These are phyloP conservation scores for Heliosperma pusillum DNA, from an alignment of 148 eudicot species.

Conservation along the genomic window DNA sequence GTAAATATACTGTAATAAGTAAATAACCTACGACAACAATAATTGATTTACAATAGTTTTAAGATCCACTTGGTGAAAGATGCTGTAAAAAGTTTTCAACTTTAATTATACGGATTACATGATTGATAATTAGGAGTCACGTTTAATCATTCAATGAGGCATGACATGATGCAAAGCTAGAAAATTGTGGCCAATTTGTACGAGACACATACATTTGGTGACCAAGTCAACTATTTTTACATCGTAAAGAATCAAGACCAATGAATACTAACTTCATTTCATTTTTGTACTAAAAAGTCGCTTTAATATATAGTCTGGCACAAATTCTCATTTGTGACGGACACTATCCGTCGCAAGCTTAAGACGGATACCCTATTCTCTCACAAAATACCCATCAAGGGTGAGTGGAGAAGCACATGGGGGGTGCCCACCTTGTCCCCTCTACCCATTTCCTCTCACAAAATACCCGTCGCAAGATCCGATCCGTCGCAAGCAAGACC, in stretches of 20 bases:
- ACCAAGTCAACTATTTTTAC: slow-evolving; percentile 12
- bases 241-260: not conserved
- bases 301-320: not conserved
- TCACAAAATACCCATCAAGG: no score
- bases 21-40: not conserved
- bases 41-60: not conserved
- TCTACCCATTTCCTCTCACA: no score
- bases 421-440: no score
- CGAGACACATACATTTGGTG: not conserved
- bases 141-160: slow-evolving; percentile 2
- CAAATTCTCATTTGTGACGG: no score
- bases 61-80: slow-evolving; percentile 6
- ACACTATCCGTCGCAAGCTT: no score
- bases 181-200: slow-evolving; percentile 7
- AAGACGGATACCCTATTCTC: no score
- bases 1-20: no score
- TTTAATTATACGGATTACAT: not conserved
- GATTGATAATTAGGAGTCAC: slow-evolving; percentile 9
- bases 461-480: no score
- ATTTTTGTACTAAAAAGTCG: not conserved
- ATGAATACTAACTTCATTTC: no score
- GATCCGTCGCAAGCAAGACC: no score
- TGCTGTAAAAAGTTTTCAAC: slow-evolving; percentile 5
- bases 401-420: no score
- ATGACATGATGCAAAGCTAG: not conserved